phyloP scores from a whole-genome alignment of 2,329 filamentous ascomycete genomes.

The Ceratocystis alfenasii region DNA sequence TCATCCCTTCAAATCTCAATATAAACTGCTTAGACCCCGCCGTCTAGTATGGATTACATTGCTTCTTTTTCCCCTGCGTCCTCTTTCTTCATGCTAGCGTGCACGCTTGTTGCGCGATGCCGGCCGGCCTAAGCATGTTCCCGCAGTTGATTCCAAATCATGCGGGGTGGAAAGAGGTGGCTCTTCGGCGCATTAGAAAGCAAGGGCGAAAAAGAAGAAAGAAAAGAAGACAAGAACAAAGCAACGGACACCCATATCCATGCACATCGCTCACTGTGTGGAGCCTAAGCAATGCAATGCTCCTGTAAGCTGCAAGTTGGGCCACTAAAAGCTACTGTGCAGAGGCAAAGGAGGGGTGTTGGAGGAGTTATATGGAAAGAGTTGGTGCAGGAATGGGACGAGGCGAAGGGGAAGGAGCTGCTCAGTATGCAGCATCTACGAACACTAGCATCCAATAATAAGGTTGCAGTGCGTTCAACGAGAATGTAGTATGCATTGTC shows the following conservation, averaged over 20 bases:
- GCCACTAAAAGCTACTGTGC: not conserved
- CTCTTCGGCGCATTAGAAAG: no score
- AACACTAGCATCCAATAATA: not conserved
- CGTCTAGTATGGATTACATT: not conserved
- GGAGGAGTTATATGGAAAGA: not conserved
- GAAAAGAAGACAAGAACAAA: not conserved
- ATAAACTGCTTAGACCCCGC: not conserved
- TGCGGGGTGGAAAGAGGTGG: not conserved
- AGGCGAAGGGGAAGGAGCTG: not conserved
- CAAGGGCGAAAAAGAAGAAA: no score
- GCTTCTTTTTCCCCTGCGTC: not conserved
- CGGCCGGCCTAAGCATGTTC: not conserved
- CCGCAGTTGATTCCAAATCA: conserved; percentile 4
- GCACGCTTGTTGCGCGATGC: not conserved
- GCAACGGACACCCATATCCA: not conserved
- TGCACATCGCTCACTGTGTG: not conserved
- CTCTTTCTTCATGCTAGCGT: not conserved
- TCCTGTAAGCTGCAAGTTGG: not conserved
- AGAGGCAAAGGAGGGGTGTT: not conserved
- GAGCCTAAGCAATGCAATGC: not conserved
- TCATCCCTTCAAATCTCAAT: not conserved
- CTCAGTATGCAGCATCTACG: not conserved
- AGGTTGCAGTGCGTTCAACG: not conserved
- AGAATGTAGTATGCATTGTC: no score
- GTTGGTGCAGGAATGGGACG: not conserved